Conservation (phyloP, 352 stramenopile genomes). For the Phytophthora vignae region DNA sequence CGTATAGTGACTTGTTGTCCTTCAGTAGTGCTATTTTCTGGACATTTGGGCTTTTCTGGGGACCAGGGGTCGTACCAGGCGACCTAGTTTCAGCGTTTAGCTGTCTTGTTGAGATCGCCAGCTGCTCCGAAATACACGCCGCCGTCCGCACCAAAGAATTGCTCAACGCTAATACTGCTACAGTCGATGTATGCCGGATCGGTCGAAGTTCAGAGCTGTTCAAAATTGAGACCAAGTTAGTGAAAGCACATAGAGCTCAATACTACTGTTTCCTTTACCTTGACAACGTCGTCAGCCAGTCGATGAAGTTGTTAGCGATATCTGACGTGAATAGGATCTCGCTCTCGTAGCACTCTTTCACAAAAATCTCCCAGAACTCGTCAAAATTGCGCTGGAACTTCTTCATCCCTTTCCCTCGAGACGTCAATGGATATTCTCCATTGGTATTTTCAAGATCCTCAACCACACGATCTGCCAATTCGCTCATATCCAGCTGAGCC, state of each 20-base stretch:
- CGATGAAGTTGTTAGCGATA: constrained; percentile 68
- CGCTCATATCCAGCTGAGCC: constrained; percentile 76
- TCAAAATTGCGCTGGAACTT: constrained; percentile 75
- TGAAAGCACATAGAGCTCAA: constrained; percentile 1
- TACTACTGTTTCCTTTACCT: constrained; percentile 41
- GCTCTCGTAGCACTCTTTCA: constrained; percentile 83
- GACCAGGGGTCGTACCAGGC: constrained; percentile 30
- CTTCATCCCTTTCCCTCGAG: constrained; percentile 61
- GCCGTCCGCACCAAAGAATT: constrained; percentile 70
- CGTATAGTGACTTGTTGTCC: constrained; percentile 76
- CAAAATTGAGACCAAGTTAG: constrained; percentile 13
- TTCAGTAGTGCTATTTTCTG: constrained; percentile 52
- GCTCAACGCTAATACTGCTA: constrained; percentile 73
- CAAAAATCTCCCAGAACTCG: constrained; percentile 81
- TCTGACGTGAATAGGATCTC: constrained; percentile 82
- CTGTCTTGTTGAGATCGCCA: constrained; percentile 76
- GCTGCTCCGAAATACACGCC: constrained; percentile 61
- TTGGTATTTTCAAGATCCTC: constrained; percentile 68
- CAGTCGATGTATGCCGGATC: constrained; percentile 80
- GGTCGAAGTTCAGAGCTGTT: constrained; percentile 82
- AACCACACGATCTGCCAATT: constrained; percentile 71
- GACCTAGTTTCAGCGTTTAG: constrained; percentile 62
- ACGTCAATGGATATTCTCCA: constrained; percentile 75
- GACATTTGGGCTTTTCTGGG: constrained; percentile 59
- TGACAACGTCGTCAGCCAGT: constrained; percentile 86